Base-by-base conservation (phyloP, 2,329 filamentous ascomycete genomes). In the Pseudogymnoascus pannorum region DNA sequence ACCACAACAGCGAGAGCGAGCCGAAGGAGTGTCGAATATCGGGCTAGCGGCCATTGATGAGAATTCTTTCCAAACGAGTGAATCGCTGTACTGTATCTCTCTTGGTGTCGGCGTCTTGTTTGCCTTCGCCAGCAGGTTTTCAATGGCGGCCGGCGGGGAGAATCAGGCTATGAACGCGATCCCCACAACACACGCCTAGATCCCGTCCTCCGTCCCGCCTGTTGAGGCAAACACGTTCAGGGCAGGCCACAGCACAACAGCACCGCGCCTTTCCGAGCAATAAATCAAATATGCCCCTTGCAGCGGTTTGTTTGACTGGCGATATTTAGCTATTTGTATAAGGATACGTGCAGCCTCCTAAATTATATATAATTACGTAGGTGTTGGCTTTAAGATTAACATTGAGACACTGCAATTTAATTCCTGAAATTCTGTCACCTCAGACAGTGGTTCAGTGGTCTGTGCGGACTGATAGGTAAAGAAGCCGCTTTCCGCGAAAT, bases 1-100 rank as follows among this genome's bases (percentile, higher is more conserved):
- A 54, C 48, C 48, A 54, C 48, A 54, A 54, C 48, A 54, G 48
- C 48, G 48, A 54, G 48, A 54, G 48, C 48, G 48, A 54, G 48
- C 48, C 48, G 48, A 31, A 54, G 48, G 48, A 54, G 26, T 54
- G 26, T 54, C 48, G 16, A 31, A 54, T 54, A 54, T 54, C 26
- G 11, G 26, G 26, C 48, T 54, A 54, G 48, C 20, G 48, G 48
- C 48, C 48, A 54, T 54, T 54, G 48, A 54, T 54, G 48, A 31
- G 48, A 31, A 9, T 54, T 54, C n/a, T 54, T 20, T 31, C 48
- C 48, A 54, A 54, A 54, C 48, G 48, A 54, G 16, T 54, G 48
- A 54, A 20, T 14, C 48, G 48, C 48, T 54, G 48, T 26, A 24
- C 16, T 31, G 26, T 54, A 54, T 18, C 26, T 54, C n/a, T 33